Evolutionary conservation across 2,329 filamentous ascomycete species (phyloP).

Genomic region (Fusarium mexicanum): DNA sequence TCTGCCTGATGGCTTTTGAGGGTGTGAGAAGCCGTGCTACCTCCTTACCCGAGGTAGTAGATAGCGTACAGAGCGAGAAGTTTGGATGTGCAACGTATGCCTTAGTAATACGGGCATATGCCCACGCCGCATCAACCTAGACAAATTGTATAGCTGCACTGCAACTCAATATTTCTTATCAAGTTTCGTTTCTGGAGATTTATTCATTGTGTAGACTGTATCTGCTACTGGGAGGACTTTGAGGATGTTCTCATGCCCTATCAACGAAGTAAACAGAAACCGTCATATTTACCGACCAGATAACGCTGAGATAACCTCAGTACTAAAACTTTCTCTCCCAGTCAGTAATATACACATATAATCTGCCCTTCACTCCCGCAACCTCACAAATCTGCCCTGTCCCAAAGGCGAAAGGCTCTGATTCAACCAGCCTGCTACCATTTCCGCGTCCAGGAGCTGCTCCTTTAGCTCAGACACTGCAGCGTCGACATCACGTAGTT

Average conservation of each 20-base stretch:
- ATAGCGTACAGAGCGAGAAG: no score
- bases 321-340: background rate
- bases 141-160: no score
- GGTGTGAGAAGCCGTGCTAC: no score
- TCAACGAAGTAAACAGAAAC: background rate
- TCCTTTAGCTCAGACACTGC: background rate
- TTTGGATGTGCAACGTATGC: no score
- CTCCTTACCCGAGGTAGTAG: no score
- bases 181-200: no score
- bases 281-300: background rate
- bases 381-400: background rate
- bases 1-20: no score
- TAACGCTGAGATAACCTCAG: background rate
- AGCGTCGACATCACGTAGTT: background rate
- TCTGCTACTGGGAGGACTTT: background rate
- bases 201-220: background rate
- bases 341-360: fast-evolving
- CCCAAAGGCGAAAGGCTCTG: background rate
- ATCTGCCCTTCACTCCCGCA: background rate
- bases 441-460: background rate
- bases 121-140: no score
- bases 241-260: background rate
- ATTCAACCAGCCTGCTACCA: fast-evolving
- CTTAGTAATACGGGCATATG: no score
- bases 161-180: no score